A percentile compares a stretch with the other conserved stretches of the same genome.
Conservation (phyloP, 1,284 basidiomycete species). For the Peniophora sp. region DNA sequence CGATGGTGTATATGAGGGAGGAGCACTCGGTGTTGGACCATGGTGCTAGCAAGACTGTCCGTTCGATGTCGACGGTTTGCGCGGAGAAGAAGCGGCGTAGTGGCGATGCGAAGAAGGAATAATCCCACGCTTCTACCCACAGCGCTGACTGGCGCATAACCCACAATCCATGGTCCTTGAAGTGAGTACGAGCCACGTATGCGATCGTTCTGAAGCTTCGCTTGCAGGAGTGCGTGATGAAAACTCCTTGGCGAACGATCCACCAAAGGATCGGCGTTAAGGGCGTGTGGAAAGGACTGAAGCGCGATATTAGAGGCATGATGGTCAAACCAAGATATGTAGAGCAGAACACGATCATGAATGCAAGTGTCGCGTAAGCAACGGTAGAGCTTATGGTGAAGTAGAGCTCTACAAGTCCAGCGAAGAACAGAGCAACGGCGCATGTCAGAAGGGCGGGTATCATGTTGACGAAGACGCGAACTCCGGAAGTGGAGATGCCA, state of each 20-base stretch:
- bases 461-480: conserved; percentile 8
- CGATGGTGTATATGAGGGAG: too few species aligned
- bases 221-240: not conserved
- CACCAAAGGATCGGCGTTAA: not conserved
- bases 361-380: conserved; percentile 11
- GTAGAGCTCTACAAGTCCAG: conserved; percentile 15
- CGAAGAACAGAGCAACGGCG: conserved; percentile 16
- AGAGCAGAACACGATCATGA: conserved; percentile 9
- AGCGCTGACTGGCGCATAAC: not conserved
- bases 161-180: not conserved
- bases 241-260: not conserved
- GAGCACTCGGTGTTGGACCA: too few species aligned
- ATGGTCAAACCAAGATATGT: conserved; percentile 13
- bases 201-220: not conserved
- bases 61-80: not conserved
- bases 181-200: not conserved
- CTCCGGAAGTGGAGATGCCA: not conserved
- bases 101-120: not conserved
- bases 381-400: conserved; percentile 14
- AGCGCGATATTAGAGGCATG: conserved; percentile 10
- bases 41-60: too few species aligned
- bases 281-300: conserved; percentile 18
- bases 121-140: too few species aligned
- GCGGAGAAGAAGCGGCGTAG: not conserved
- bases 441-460: conserved; percentile 16